Conservation (phyloP, 345 rosid species). For the Adansonia digitata region DNA sequence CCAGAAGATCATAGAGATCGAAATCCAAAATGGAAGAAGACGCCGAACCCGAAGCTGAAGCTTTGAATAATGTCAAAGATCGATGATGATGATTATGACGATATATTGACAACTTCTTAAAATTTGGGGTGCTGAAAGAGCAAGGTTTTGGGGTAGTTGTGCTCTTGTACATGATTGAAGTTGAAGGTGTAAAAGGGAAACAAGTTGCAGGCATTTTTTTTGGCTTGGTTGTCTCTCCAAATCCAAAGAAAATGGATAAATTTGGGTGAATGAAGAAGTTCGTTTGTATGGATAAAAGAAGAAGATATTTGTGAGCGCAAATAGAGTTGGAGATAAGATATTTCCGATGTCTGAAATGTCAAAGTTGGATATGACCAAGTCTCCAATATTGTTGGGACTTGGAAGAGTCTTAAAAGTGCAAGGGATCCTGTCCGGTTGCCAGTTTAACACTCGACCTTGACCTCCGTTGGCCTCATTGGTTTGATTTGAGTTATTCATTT, state of each 20-base stretch:
- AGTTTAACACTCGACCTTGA: neutral
- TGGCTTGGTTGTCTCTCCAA: neutral
- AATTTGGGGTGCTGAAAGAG: neutral
- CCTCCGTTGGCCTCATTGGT: neutral
- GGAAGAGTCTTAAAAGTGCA: neutral
- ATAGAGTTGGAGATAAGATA: neutral
- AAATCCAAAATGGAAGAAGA: conserved; percentile 46
- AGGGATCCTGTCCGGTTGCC: neutral
- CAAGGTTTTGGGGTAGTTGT: neutral
- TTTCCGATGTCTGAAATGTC: neutral
- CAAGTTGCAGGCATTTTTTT: conserved; percentile 1
- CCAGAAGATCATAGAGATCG: conserved; percentile 84
- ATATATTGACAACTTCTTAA: conserved; percentile 17
- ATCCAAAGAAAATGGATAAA: neutral
- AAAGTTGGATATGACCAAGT: neutral
- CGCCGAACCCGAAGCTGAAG: conserved; percentile 26
- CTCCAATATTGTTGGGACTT: neutral
- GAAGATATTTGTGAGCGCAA: neutral
- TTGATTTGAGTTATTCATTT: too few relatives aligned
- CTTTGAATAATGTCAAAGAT: conserved; percentile 37
- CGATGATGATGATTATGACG: neutral
- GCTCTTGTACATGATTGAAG: neutral
- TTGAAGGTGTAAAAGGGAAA: conserved; percentile 5
- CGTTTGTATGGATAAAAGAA: neutral
- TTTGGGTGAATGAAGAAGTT: neutral